A percentile compares a stretch with the other conserved stretches of the same genome.
Conservation (phyloP, 2,329 filamentous ascomycete species). For the Trichoderma aggressivum region DNA sequence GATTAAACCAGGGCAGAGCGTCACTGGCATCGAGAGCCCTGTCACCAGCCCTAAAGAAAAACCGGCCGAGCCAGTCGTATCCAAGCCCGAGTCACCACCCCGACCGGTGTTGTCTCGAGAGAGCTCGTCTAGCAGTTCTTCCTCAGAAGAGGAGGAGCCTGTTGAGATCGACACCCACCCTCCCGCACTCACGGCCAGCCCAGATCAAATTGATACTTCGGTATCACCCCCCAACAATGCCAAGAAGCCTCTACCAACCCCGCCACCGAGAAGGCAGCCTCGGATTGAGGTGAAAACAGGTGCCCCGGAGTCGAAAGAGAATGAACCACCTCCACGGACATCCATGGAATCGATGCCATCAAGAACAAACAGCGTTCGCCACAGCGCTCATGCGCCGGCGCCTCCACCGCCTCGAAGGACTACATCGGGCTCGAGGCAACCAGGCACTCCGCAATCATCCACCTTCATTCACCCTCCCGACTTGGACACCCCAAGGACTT, state of each 20-base stretch:
- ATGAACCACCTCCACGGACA: constrained; percentile 44
- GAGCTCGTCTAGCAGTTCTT: neutral
- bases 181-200: neutral
- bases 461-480: constrained; percentile 21
- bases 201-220: constrained; percentile 1
- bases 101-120: neutral
- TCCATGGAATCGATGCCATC: constrained; percentile 50
- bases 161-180: neutral
- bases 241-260: constrained; percentile 47
- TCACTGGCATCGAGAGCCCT: neutral
- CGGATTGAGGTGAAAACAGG: constrained; percentile 43
- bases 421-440: constrained; percentile 36
- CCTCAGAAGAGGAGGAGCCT: neutral
- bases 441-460: constrained; percentile 23
- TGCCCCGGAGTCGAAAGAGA: constrained; percentile 25
- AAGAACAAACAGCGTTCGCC: constrained; percentile 44
- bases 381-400: constrained; percentile 43
- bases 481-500: constrained; percentile 21
- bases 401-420: constrained; percentile 56
- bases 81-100: neutral
- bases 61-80: constrained; percentile 13
- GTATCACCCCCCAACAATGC: constrained; percentile 18
- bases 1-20: constrained; percentile 44
- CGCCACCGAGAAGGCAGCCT: constrained; percentile 46
- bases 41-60: constrained; percentile 28